phyloP scores from a whole-genome alignment of 2,329 filamentous ascomycete genomes.

The Colletotrichum lupini region DNA sequence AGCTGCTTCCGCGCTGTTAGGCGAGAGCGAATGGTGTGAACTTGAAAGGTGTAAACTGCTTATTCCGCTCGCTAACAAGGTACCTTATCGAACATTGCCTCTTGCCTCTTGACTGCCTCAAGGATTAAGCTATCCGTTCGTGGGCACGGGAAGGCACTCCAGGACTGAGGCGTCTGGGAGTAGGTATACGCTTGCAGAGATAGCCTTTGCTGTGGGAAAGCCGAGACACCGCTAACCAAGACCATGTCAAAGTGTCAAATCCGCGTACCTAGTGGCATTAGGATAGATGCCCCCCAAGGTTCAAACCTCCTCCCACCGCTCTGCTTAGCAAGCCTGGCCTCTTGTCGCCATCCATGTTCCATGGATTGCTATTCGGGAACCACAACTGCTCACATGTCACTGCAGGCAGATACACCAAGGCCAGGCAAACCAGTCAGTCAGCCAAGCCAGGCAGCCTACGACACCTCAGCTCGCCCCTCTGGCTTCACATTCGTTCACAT shows the following conservation, averaged over 20 bases:
- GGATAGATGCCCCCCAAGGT: not conserved
- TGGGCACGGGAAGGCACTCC: no score
- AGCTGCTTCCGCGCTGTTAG: not conserved
- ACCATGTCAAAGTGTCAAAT: conserved; percentile 32
- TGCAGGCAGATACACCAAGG: conserved; percentile 9
- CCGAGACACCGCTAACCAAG: conserved; percentile 31
- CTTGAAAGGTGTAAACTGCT: not conserved
- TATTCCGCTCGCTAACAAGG: not conserved
- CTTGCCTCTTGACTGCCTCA: not conserved
- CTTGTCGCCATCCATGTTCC: conserved; percentile 9
- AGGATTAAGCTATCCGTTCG: no score
- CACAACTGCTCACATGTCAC: conserved; percentile 35
- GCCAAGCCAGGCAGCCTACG: conserved; percentile 7
- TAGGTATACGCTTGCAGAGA: conserved; percentile 30
- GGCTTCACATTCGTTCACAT: not conserved
- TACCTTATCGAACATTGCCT: not conserved
- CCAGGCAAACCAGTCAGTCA: conserved; percentile 1
- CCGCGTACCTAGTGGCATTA: conserved; percentile 13
- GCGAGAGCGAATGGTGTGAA: not conserved
- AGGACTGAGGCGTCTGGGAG: not conserved
- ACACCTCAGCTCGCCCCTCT: conserved; percentile 19
- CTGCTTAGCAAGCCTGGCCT: conserved; percentile 23
- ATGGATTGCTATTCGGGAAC: conserved; percentile 13
- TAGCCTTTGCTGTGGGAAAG: conserved; percentile 13
- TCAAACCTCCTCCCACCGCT: conserved; percentile 12